Conservation (phyloP, 768 basidiomycete genomes). For the Clitopilus passeckerianus region DNA sequence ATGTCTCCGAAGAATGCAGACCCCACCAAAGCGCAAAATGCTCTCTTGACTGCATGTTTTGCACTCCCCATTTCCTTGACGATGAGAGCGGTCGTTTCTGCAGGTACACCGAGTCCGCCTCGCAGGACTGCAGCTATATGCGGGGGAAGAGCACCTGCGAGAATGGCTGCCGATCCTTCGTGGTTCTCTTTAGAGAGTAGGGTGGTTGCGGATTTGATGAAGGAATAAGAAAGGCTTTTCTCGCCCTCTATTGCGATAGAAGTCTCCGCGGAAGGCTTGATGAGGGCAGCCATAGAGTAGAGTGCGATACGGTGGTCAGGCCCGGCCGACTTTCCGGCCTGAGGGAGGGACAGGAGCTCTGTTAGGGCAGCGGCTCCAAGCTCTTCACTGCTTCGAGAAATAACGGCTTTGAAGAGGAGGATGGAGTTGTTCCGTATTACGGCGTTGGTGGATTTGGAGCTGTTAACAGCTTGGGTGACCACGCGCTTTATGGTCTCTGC, state of each 20-base stretch:
- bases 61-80: conserved; percentile 66
- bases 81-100: conserved; percentile 43
- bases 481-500: conserved; percentile 45
- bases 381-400: conserved; percentile 29
- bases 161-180: conserved; percentile 53
- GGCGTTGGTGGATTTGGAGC: conserved; percentile 70
- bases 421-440: conserved; percentile 52
- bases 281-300: conserved; percentile 66
- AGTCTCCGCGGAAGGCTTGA: conserved; percentile 40
- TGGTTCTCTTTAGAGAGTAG: conserved; percentile 72
- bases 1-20: conserved; percentile 28
- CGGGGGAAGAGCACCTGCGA: conserved; percentile 47
- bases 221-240: not conserved
- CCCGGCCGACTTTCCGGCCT: conserved; percentile 80
- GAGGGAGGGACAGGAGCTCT: conserved; percentile 72
- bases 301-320: conserved; percentile 81
- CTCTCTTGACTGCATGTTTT: conserved; percentile 57
- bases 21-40: conserved; percentile 63
- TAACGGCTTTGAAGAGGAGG: conserved; percentile 47
- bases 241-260: conserved; percentile 16
- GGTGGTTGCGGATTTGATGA: conserved; percentile 35
- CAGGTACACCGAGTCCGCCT: conserved; percentile 26
- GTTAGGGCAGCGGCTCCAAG: conserved; percentile 42
- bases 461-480: conserved; percentile 55
- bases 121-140: conserved; percentile 58